phyloP scores from a whole-genome alignment of 768 basidiomycete genomes.

The Rhodosporidiobolus odoratus region DNA sequence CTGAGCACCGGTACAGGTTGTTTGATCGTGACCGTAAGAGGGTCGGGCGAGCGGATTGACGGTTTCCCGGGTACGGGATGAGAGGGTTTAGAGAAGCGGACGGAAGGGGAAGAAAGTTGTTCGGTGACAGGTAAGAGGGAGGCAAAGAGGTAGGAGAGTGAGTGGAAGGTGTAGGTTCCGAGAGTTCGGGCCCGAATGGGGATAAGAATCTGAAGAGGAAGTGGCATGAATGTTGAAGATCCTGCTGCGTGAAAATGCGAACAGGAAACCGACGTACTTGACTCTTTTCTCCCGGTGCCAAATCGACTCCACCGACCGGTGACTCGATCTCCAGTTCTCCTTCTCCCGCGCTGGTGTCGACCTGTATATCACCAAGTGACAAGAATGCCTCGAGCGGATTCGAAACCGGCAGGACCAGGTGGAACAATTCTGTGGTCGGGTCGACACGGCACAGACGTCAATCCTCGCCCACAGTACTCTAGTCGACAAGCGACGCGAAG shows the following conservation, averaged over 20 bases:
- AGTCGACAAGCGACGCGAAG: no score
- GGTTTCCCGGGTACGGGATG: conserved; percentile 50
- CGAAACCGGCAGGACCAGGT: conserved; percentile 44
- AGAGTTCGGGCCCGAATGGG: conserved; percentile 5
- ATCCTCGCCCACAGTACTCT: no score
- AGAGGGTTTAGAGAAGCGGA: conserved; percentile 60
- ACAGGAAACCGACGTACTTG: not conserved
- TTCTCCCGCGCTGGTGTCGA: conserved; percentile 24
- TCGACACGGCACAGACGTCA: no score
- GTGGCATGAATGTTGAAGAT: not conserved
- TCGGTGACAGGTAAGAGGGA: conserved; percentile 55
- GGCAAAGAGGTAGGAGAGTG: conserved; percentile 30
- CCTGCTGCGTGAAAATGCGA: no score
- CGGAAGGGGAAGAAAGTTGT: conserved; percentile 61
- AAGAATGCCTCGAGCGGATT: conserved; percentile 48
- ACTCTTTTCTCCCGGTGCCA: conserved; percentile 20
- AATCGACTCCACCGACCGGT: conserved; percentile 53
- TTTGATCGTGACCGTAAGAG: conserved; percentile 63
- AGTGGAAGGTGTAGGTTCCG: conserved; percentile 10
- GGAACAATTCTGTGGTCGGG: conserved; percentile 43
- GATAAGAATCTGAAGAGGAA: conserved; percentile 20
- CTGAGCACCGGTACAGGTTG: conserved; percentile 61
- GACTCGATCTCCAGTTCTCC: conserved; percentile 51
- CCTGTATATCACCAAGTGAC: conserved; percentile 35
- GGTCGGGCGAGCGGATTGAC: conserved; percentile 69